A percentile compares a stretch with the other conserved stretches of the same genome.
These are phyloP conservation scores for Elongisporangium anandrum DNA, from an alignment of 352 stramenopile genomes.

Conservation along the genomic window DNA sequence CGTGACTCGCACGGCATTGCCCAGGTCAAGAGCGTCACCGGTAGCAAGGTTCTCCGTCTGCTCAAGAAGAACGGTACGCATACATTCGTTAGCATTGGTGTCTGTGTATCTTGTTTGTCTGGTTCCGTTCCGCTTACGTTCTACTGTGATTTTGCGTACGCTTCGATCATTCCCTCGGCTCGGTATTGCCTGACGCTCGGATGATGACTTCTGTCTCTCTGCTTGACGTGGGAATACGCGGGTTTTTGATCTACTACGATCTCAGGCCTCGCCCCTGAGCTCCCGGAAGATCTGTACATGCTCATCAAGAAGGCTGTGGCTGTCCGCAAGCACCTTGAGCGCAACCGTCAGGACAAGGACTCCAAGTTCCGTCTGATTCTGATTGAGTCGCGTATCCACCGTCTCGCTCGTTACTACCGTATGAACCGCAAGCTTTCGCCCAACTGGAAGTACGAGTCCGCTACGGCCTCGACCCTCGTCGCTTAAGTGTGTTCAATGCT, in stretches of 20 bases:
- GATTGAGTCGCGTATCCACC: conserved; percentile 99
- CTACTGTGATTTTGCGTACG: conserved; percentile 18
- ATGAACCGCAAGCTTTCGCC: conserved; percentile 98
- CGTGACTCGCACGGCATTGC: conserved; percentile 99
- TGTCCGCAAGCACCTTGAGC: conserved; percentile 99
- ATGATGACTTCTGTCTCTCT: conserved; percentile 59
- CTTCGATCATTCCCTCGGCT: conserved; percentile 22
- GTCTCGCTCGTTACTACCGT: conserved; percentile 98
- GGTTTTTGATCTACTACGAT: conserved; percentile 24
- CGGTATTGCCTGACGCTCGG: conserved; percentile 84
- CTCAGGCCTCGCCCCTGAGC: conserved; percentile 95
- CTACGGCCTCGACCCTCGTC: conserved; percentile 98
- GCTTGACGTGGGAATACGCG: conserved; percentile 84
- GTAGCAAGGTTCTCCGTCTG: conserved; percentile 98
- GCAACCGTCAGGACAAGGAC: conserved; percentile 99
- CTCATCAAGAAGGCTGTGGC: conserved; percentile 99
- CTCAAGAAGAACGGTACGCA: conserved; percentile 99
- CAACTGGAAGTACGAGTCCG: conserved; percentile 99
- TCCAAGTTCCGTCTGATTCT: conserved; percentile 99
- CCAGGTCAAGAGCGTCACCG: conserved; percentile 98
- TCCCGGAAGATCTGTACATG: conserved; percentile 99
- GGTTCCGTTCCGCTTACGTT: conserved; percentile 9
- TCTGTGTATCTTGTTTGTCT: conserved; percentile 5
- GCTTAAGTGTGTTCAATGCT: conserved; percentile 84
- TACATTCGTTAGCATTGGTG: conserved; percentile 1